Base-by-base conservation (phyloP, 495 filamentous ascomycete species). In the Chaetomium fimeti region DNA sequence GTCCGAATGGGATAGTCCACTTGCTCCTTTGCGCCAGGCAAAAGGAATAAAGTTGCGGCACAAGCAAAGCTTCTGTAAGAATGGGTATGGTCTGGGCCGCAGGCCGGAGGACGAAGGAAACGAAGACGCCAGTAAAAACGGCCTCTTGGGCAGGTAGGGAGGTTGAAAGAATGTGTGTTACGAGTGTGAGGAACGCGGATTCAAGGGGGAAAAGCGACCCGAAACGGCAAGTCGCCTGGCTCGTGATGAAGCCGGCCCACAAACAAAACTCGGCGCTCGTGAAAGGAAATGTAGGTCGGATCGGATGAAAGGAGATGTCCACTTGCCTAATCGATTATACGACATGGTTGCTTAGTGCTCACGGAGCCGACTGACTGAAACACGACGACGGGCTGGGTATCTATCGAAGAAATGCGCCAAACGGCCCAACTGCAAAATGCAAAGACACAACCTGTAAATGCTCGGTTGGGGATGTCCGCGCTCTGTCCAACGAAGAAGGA, bases 251-350 rank as follows among this genome's bases (percentile, higher is more conserved):
- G 54, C 42, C 42, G 43, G 43, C 55, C 54, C 54, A 58, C 53
- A 25, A 40, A 29, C 62, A 51, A 51, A 40, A 47, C n/a, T 6
- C 24, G 59, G 24, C 5, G 51, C 16, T 11, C 36, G 55, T 27
- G 54, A 40, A 28, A 36, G 24, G 47, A 40, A 24, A 64, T 58
- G 62, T 58, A 47, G 57, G n/a, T n/a, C n/a, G 49, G 29, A 29
- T 24, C n/a, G 12, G 13, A 51, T 11, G 32, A 68, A 67, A 55
- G 64, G 59, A 63, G 68, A 56, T 22, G 57, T 47, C 48, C 64
- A 86, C 87, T 79, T 78, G 87, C 88, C 85, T 82, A 89, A 76
- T 61, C 87, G 86, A 82, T 89, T 89, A 78, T 90, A 90, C 73
- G 87, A 83, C 82, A 84, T 84, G 78, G 73, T 78, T 72, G 66